Evolutionary conservation across 176 grass and related monocot genomes (phyloP).

Genomic region (Aechmea fasciata): DNA sequence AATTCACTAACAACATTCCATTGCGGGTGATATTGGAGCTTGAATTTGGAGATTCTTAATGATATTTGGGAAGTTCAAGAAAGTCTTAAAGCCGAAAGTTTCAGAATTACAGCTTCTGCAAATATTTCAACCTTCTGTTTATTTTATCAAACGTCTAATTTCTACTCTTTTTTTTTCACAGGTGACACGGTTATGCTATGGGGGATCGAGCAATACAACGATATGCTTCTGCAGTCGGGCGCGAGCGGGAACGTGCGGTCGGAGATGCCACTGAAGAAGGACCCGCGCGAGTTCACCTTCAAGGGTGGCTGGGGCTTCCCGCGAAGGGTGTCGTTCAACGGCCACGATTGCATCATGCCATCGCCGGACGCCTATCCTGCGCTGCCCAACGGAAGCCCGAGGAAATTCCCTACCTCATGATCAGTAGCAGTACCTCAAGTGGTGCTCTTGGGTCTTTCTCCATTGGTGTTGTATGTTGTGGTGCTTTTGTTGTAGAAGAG

Average conservation of each 20-base stretch:
- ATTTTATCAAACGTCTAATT: not conserved
- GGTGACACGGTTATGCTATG: conserved; percentile 21
- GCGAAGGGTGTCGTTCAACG: conserved; percentile 18
- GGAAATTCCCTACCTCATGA: too few species aligned
- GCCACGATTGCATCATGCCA: conserved; percentile 16
- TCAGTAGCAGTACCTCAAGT: too few species aligned
- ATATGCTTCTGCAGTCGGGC: conserved; percentile 20
- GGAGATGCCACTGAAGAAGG: conserved; percentile 12
- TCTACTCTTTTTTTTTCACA: not conserved
- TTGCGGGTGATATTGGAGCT: too few species aligned
- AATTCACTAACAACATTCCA: too few species aligned
- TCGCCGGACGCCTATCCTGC: conserved; percentile 8
- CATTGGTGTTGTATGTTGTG: too few species aligned
- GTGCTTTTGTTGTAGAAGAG: too few species aligned
- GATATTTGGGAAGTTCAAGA: too few species aligned
- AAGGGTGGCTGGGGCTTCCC: conserved; percentile 27
- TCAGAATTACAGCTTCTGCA: too few species aligned
- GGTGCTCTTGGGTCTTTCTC: too few species aligned
- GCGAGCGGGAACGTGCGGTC: conserved; percentile 9
- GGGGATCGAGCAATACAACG: conserved; percentile 17
- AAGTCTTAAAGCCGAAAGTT: too few species aligned
- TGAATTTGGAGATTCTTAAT: too few species aligned
- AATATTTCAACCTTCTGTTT: not conserved
- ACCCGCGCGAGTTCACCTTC: conserved; percentile 8
- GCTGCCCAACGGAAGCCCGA: not conserved